These are phyloP conservation scores for Aspergillus nanangensis DNA, from an alignment of 495 filamentous ascomycete species.

Conservation along the genomic window DNA sequence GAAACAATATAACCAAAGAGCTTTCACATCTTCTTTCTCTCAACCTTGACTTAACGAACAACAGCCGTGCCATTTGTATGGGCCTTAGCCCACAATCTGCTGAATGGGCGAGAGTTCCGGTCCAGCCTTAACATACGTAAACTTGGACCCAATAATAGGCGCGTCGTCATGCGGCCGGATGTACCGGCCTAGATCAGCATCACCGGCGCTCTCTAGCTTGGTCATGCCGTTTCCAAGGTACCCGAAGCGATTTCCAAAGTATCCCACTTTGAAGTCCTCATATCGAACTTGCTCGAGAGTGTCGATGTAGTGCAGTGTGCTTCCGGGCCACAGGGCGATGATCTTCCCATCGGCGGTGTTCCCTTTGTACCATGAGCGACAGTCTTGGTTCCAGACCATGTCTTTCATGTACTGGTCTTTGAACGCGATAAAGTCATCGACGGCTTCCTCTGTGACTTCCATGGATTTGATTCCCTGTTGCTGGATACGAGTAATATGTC, in stretches of 20 bases:
- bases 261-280: neutral
- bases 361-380: neutral
- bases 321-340: neutral
- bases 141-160: neutral
- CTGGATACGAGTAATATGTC: neutral
- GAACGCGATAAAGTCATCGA: neutral
- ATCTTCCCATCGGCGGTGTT: neutral
- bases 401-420: neutral
- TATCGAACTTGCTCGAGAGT: neutral
- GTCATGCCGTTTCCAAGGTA: neutral
- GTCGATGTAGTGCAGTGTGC: neutral
- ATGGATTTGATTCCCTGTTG: neutral
- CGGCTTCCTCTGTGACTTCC: neutral
- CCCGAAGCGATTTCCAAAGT: neutral
- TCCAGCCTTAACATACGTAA: neutral
- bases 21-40: neutral
- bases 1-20: too few relatives aligned
- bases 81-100: neutral
- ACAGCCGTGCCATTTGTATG: neutral
- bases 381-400: neutral
- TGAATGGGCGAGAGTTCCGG: neutral
- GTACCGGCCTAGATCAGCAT: neutral
- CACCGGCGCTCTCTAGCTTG: neutral
- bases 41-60: neutral
- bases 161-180: neutral